Evolutionary conservation across 495 filamentous ascomycete genomes (phyloP).

Genomic region (Penicillium cosmopolitanum): DNA sequence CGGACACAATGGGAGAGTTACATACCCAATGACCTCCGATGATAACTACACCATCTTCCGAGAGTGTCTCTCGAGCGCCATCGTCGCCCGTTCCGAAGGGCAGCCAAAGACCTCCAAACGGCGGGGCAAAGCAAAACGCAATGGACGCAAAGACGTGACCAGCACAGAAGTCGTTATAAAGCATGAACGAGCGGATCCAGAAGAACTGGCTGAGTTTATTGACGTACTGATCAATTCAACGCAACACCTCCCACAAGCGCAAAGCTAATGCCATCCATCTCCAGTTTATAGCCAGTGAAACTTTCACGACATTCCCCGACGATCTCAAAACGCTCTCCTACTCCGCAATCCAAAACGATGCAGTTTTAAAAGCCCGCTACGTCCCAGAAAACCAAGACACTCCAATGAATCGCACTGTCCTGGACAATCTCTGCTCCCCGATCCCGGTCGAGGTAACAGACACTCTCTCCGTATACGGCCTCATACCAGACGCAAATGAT

Average conservation of each 20-base stretch:
- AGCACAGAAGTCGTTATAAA: conserved; percentile 10
- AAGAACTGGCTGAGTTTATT: conserved; percentile 76
- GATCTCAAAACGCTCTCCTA: conserved; percentile 65
- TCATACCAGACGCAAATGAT: conserved; percentile 50
- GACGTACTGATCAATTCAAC: conserved; percentile 47
- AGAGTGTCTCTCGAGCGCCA: conserved; percentile 63
- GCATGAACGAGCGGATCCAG: conserved; percentile 49
- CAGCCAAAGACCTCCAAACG: conserved; percentile 46
- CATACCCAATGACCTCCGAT: conserved; percentile 29
- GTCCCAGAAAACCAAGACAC: conserved; percentile 42
- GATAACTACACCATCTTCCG: conserved; percentile 71
- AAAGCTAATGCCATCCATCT: conserved; percentile 9
- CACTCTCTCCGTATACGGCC: conserved; percentile 63
- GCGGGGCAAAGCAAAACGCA: conserved; percentile 42
- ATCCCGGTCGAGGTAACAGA: conserved; percentile 59
- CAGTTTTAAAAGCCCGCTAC: conserved; percentile 53
- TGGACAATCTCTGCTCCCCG: conserved; percentile 42
- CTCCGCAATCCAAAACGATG: conserved; percentile 51
- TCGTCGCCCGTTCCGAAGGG: conserved; percentile 58
- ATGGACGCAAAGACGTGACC: conserved; percentile 22
- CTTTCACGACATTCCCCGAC: conserved; percentile 65
- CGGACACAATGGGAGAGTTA: conserved; percentile 1
- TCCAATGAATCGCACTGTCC: conserved; percentile 47
- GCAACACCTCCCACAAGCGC: neutral
- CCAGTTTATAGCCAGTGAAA: conserved; percentile 71